Conservation (phyloP, 352 stramenopile genomes). For the Ophiocytium majus region DNA sequence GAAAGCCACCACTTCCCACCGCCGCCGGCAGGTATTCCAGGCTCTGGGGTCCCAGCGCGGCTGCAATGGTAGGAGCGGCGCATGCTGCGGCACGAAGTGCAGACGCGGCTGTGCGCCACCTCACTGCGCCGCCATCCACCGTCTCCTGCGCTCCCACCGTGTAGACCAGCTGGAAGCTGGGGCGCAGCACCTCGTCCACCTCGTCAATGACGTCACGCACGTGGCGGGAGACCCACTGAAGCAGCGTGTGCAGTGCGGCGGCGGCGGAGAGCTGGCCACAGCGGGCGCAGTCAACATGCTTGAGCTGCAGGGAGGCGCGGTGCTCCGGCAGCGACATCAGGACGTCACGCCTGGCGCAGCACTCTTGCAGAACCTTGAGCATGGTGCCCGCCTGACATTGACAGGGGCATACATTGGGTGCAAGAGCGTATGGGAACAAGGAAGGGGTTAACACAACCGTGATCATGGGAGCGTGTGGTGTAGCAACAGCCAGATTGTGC, state of each 20-base stretch:
- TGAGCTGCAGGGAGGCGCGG: neutral
- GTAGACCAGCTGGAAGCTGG: neutral
- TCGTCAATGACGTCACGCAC: conserved; percentile 5
- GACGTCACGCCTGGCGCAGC: neutral
- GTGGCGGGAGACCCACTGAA: neutral
- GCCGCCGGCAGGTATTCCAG: neutral
- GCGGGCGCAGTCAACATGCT: neutral
- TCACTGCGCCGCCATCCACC: neutral
- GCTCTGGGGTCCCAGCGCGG: neutral
- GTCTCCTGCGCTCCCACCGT: neutral
- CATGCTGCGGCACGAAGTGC: neutral
- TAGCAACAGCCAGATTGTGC: no score
- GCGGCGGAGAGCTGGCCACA: neutral
- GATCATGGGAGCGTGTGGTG: no score
- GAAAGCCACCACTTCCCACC: neutral
- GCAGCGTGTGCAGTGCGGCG: neutral
- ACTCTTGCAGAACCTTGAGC: neutral
- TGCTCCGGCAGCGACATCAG: neutral
- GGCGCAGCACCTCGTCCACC: neutral
- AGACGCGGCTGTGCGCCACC: neutral
- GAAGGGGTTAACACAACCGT: no score
- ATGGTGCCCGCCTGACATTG: neutral
- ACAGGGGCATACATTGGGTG: no score
- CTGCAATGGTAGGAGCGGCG: neutral
- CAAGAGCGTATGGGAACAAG: no score